A percentile compares a stretch with the other conserved stretches of the same genome.
Evolutionary conservation across 1,284 basidiomycete species (phyloP).

Genomic region (Sporisorium sorghi): DNA sequence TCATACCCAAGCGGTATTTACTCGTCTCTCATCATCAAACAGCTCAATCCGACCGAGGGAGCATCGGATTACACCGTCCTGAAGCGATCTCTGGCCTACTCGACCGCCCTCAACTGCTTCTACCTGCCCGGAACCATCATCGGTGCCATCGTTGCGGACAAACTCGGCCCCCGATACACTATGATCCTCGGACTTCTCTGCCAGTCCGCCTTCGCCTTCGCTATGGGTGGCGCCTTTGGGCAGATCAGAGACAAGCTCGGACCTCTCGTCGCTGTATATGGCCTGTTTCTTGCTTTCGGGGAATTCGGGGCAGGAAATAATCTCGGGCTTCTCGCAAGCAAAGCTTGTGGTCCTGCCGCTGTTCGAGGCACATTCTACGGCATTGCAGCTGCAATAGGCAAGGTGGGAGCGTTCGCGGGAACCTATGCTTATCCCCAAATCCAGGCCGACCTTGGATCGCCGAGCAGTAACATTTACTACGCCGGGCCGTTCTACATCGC

Average conservation of each 20-base stretch:
- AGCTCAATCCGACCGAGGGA: constrained; percentile 72
- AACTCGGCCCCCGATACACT: constrained; percentile 63
- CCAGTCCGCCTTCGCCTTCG: constrained; percentile 74
- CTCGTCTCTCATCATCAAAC: constrained; percentile 80
- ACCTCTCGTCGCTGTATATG: constrained; percentile 78
- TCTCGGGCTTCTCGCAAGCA: constrained; percentile 61
- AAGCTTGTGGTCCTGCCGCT: constrained; percentile 54
- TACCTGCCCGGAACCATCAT: constrained; percentile 76
- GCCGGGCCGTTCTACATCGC: constrained; percentile 70
- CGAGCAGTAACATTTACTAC: constrained; percentile 41
- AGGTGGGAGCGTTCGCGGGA: constrained; percentile 71
- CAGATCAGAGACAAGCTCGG: constrained; percentile 51
- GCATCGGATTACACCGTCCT: constrained; percentile 32
- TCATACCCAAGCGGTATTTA: constrained; percentile 76
- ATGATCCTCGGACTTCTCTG: constrained; percentile 59
- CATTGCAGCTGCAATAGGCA: constrained; percentile 82
- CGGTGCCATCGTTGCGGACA: constrained; percentile 79
- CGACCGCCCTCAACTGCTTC: constrained; percentile 71
- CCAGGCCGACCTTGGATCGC: constrained; percentile 39
- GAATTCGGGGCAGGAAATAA: constrained; percentile 75
- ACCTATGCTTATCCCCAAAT: constrained; percentile 59
- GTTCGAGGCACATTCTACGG: constrained; percentile 65
- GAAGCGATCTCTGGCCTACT: constrained; percentile 63
- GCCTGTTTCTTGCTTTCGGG: constrained; percentile 87
- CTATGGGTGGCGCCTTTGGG: constrained; percentile 58